Evolutionary conservation across 176 grass and related monocot genomes (phyloP).

Genomic region (Oryza officinalis): DNA sequence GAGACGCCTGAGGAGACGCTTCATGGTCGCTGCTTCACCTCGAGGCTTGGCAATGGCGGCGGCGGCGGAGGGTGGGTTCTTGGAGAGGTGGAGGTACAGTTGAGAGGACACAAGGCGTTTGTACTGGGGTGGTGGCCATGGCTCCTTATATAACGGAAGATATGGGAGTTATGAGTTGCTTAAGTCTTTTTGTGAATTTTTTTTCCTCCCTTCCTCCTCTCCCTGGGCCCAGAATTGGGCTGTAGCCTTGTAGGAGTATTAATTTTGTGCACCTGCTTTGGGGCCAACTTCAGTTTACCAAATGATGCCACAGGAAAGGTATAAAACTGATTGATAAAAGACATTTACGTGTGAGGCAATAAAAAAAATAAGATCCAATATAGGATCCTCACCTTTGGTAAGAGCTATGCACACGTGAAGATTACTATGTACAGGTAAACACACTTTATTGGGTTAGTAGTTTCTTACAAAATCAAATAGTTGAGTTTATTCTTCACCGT

Average conservation of each 20-base stretch:
- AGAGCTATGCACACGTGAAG: not conserved
- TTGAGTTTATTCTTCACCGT: not conserved
- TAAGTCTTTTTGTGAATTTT: not conserved
- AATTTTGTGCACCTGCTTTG: not conserved
- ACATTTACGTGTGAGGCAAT: too few relatives aligned
- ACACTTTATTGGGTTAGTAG: not conserved
- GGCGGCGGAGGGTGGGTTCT: not conserved
- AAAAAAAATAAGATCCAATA: too few relatives aligned
- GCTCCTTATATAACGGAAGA: constrained; percentile 39
- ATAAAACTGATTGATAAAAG: too few relatives aligned
- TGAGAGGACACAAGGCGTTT: constrained; percentile 21
- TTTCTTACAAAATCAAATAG: not conserved
- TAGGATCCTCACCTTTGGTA: too few relatives aligned
- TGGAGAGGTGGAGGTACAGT: not conserved
- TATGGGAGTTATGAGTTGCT: not conserved
- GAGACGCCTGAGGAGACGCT: constrained; percentile 58
- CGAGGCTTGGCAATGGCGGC: not conserved
- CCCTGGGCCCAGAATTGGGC: not conserved
- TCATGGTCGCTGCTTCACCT: constrained; percentile 37
- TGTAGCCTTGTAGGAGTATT: not conserved
- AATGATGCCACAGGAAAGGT: too few relatives aligned
- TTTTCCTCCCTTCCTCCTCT: not conserved
- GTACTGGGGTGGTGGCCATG: constrained; percentile 35
- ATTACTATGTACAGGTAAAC: not conserved
- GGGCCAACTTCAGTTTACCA: not conserved